phyloP scores from a whole-genome alignment of 1,284 basidiomycete genomes.

The Microstroma glucosiphilum region DNA sequence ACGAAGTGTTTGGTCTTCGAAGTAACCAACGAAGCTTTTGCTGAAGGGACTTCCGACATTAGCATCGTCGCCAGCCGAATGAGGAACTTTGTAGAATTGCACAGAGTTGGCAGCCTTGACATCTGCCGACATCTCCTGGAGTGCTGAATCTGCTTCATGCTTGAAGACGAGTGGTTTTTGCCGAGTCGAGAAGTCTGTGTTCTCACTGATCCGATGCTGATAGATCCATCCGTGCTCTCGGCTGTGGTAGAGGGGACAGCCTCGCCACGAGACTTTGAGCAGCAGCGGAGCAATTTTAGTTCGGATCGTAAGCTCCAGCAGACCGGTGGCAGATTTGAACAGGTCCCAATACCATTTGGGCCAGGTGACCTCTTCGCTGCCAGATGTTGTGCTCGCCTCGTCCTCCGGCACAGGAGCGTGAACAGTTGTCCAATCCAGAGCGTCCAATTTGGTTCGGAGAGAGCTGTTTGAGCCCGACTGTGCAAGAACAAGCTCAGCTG shows the following conservation, averaged over 20 bases:
- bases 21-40: constrained; percentile 81
- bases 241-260: constrained; percentile 77
- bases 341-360: constrained; percentile 98
- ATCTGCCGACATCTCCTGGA: constrained; percentile 13
- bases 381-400: constrained; percentile 8
- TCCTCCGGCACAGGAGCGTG: constrained; percentile 13
- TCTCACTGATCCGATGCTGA: constrained; percentile 19
- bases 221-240: constrained; percentile 88
- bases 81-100: constrained; percentile 85
- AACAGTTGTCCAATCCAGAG: constrained; percentile 33
- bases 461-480: constrained; percentile 9
- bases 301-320: constrained; percentile 76
- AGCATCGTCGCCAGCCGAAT: constrained; percentile 86
- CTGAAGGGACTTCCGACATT: constrained; percentile 89
- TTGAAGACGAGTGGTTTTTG: constrained; percentile 30
- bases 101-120: not conserved
- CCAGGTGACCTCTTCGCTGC: constrained; percentile 52
- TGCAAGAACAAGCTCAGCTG: constrained; percentile 21
- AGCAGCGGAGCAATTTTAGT: constrained; percentile 78
- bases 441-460: constrained; percentile 1
- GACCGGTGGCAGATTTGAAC: constrained; percentile 49
- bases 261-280: constrained; percentile 79
- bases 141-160: constrained; percentile 25
- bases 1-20: constrained; percentile 65
- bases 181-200: constrained; percentile 20